Evolutionary conservation across 108 stramenopile species (phyloP), one percentile per base, ranked within the genome.

Genomic region (Fistulifera pelliculosa): DNA sequence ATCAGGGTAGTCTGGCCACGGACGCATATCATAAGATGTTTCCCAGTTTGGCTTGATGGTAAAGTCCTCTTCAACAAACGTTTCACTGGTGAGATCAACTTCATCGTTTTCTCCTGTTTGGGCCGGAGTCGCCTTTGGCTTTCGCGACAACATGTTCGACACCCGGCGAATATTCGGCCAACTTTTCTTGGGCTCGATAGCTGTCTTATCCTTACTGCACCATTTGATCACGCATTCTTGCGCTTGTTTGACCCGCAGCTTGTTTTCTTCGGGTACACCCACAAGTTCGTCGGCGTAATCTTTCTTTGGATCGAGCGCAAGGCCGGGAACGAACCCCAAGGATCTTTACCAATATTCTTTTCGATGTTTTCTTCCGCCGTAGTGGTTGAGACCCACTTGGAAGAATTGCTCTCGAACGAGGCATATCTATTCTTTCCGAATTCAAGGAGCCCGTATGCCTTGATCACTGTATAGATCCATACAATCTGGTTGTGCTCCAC

Each of bases 1-100:
- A 45, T 45, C 84, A 0, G 88, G 88, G 49, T 75, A 85, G n/a
- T 70, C 88, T 27, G 72, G 70, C 83, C 88, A 90, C 16, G 83
- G 81, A 41, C 77, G 63, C 81, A 85, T 79, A 56, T 85, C 82
- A 63, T 79, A 79, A 0, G 88, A 79, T 26, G 69, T 56, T 48
- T 81, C 61, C 79, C 81, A 90, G 55, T 80, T 80, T 6, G 21
- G 19, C 21, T 17, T 17, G 44, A 45, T 45, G 19, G 21, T 21
- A 6, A 45, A 45, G 19, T 17, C 44, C 44, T 45, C 44, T 11
- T 45, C 44, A 8, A 35, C 8, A 8, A 35, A 35, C 8, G 8
- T 8, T 6, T 35, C 31, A 35, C 31, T 35, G 3, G 31, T 35
- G 8, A 3, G 3, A 35, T 35, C 31, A 6, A 6, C 31, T 35